Evolutionary conservation across 1,284 basidiomycete genomes (phyloP).

Genomic region (Microbotryum silenes-acaulis): DNA sequence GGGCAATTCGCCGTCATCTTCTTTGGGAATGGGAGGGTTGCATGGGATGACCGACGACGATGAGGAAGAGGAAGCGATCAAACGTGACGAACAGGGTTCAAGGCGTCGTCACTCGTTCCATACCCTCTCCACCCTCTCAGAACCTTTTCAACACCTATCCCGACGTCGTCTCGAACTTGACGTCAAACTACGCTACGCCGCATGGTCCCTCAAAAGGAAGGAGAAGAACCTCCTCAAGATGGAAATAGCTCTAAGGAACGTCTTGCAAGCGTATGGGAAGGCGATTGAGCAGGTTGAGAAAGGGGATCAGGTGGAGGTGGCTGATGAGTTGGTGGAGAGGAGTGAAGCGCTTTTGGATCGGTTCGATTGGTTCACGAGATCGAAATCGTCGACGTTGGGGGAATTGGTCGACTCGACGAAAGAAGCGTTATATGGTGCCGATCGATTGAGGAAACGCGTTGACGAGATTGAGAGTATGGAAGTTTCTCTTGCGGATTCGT

Average conservation of each 20-base stretch:
- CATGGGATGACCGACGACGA: neutral
- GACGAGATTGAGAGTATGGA: no score
- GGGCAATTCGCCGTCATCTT: neutral
- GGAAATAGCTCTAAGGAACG: neutral
- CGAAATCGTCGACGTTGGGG: no score
- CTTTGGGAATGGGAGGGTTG: neutral
- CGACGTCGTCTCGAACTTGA: slow-evolving; percentile 8
- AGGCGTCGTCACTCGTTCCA: neutral
- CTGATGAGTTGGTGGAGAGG: neutral
- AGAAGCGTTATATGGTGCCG: no score
- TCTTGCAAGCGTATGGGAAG: neutral
- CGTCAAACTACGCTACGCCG: slow-evolving; percentile 8
- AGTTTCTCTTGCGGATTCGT: no score
- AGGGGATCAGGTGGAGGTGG: neutral
- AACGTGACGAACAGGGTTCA: neutral
- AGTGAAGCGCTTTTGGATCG: neutral
- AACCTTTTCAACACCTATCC: neutral
- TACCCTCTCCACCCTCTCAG: neutral
- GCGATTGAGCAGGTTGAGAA: neutral
- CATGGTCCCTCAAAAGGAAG: neutral
- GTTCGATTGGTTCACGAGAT: no score
- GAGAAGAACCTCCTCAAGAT: slow-evolving; percentile 6
- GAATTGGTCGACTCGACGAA: no score
- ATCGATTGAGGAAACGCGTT: no score
- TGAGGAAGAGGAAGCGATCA: neutral